A percentile compares a stretch with the other conserved stretches of the same genome.
These are phyloP conservation scores for Paecilomyces formosus DNA, from an alignment of 2,329 filamentous ascomycete species.

Conservation along the genomic window DNA sequence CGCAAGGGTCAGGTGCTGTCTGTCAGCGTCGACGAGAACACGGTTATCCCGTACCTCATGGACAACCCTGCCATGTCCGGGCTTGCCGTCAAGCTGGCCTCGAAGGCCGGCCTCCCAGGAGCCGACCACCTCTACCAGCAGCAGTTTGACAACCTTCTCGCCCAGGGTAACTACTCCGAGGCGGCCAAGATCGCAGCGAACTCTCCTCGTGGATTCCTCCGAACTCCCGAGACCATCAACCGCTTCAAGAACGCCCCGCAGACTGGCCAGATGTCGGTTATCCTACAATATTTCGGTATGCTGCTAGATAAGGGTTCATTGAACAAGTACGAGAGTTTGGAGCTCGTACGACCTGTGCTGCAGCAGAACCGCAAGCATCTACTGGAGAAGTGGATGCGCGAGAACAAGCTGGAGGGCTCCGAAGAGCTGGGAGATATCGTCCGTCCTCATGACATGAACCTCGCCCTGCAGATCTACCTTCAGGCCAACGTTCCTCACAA, in stretches of 20 bases:
- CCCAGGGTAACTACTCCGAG: constrained; percentile 70
- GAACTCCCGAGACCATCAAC: constrained; percentile 91
- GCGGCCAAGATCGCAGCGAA: constrained; percentile 95
- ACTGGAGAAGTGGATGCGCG: constrained; percentile 95
- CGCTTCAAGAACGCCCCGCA: constrained; percentile 83
- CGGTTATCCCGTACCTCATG: constrained; percentile 86
- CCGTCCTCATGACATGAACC: constrained; percentile 76
- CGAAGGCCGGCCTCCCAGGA: constrained; percentile 84
- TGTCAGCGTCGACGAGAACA: constrained; percentile 86
- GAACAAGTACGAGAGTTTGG: constrained; percentile 88
- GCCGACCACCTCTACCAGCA: constrained; percentile 89
- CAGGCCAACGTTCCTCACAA: constrained; percentile 88
- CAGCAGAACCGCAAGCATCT: constrained; percentile 91
- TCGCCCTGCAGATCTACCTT: constrained; percentile 83
- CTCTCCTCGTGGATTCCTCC: constrained; percentile 90
- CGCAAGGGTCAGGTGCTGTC: constrained; percentile 94
- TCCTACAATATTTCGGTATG: constrained; percentile 96
- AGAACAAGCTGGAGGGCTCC: constrained; percentile 91
- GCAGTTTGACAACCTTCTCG: constrained; percentile 84
- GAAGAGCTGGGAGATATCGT: constrained; percentile 95
- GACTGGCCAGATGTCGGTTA: constrained; percentile 70
- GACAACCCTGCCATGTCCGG: constrained; percentile 92
- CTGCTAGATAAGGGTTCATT: constrained; percentile 89
- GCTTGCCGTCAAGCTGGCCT: constrained; percentile 92
- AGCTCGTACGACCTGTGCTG: constrained; percentile 86